A percentile compares a stretch with the other conserved stretches of the same genome.
These are phyloP conservation scores for Plasmodium reichenowi DNA, from an alignment of 169 alveolate species.

Conservation along the genomic window DNA sequence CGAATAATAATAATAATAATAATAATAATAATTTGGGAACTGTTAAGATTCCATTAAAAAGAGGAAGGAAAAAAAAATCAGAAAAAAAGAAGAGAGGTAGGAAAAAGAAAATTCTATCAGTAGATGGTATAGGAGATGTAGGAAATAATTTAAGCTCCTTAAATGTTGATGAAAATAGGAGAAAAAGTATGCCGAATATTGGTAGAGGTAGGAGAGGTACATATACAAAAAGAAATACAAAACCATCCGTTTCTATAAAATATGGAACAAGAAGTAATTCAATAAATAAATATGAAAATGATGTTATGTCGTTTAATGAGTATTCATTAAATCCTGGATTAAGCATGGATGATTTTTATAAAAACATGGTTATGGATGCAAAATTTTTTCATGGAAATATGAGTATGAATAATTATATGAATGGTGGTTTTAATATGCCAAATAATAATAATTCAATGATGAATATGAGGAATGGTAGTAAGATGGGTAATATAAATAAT, in stretches of 20 bases:
- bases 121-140: neutral
- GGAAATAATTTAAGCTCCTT: too few relatives aligned
- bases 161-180: constrained; percentile 15
- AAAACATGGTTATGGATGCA: constrained; percentile 11
- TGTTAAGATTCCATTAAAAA: constrained; percentile 34
- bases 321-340: constrained; percentile 5
- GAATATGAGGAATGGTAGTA: neutral
- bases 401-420: constrained; percentile 19
- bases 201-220: constrained; percentile 7
- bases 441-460: neutral
- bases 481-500: neutral
- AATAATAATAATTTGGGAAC: neutral
- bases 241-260: constrained; percentile 44
- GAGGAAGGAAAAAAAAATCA: constrained; percentile 75
- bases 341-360: constrained; percentile 14
- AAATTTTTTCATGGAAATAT: constrained; percentile 51
- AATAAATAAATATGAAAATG: constrained; percentile 13
- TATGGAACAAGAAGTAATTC: constrained; percentile 67
- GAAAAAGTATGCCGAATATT: neutral
- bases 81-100: constrained; percentile 76
- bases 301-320: constrained; percentile 2
- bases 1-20: neutral
- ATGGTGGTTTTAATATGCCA: neutral
- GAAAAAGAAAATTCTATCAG: constrained; percentile 28
- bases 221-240: constrained; percentile 19